Evolutionary conservation across 305 asterid genomes (phyloP), one percentile per base, ranked within the genome.

Genomic region (Fraxinus dipetala): DNA sequence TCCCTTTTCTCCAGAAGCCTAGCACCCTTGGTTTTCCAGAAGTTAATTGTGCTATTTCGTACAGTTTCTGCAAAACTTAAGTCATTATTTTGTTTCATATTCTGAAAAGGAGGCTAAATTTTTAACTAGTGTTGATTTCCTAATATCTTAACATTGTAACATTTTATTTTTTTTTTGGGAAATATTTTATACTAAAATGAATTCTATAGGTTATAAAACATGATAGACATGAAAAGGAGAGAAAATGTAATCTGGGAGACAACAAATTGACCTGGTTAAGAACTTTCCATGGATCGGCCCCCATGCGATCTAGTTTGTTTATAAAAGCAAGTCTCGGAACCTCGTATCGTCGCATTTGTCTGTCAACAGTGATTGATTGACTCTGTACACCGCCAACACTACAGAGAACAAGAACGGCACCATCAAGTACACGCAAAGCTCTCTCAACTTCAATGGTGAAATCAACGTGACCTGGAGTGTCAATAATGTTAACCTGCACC

Each of bases 341-440:
- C 84, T 92, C 99, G 73, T 96, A 96, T 93, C 98, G 92, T 86
- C 96, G 90, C 98, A 94, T 94, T 88, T 96, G 99, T 89, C 99
- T 88, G 83, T 94, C 98, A 82, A 96, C 99, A 4, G 99, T 96
- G 65, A 94, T 94, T 40, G 98, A 96, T 87, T 96, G 98, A 90
- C 98, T 94, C 89, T 96, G 98, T 40, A 96, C 99, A 79, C 99
- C 99, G 82, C 98, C 99, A 85, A 96, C 99, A 80, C 98, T 91
- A 88, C 98, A 94, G 76, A 96, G 91, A 65, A 96, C 98, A 74
- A 94, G 97, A 88, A 96, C 82, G 74, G 99, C 99, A 28, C 99
- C 98, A 88, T 96, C 99, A 80, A 96, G 97, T 22, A 96, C 99
- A 84, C 97, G 98, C 80, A 96, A 88, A 84, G 99, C 99, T 86